Percentiles rank a stretch among this genome's conserved stretches.
phyloP scores from a whole-genome alignment of 2,329 filamentous ascomycete genomes.

The Emmonsiellopsis sp. region DNA sequence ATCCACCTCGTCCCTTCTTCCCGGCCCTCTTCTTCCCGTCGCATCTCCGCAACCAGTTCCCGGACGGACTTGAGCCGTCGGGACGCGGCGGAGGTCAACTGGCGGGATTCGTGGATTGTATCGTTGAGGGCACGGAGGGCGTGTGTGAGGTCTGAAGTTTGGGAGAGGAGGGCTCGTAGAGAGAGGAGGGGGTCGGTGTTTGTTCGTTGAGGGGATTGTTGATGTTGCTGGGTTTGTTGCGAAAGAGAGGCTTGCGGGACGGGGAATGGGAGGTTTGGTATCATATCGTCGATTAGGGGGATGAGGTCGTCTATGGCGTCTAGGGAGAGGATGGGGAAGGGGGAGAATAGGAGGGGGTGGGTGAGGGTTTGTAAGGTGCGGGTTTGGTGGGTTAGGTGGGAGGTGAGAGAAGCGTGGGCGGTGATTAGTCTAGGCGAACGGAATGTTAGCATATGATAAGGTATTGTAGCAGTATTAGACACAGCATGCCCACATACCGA shows the following conservation, averaged over 20 bases:
- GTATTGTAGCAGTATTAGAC: background rate
- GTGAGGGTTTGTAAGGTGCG: conserved; percentile 50
- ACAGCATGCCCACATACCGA: conserved; percentile 30
- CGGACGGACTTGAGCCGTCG: conserved; percentile 71
- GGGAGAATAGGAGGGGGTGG: conserved; percentile 50
- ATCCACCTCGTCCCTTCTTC: conserved; percentile 81
- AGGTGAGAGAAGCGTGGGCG: conserved; percentile 49
- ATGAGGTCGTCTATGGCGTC: conserved; percentile 49
- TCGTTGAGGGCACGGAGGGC: conserved; percentile 82
- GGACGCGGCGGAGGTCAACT: conserved; percentile 73
- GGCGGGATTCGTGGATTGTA: conserved; percentile 86
- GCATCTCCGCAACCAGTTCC: conserved; percentile 78
- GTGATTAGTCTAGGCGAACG: conserved; percentile 42
- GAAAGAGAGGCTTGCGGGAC: conserved; percentile 22
- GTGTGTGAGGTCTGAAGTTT: conserved; percentile 65
- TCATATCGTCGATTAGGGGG: conserved; percentile 46
- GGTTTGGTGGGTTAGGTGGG: conserved; percentile 53
- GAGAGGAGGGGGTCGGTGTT: conserved; percentile 49
- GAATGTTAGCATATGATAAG: conserved; percentile 3
- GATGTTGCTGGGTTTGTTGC: conserved; percentile 7
- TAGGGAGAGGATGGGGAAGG: conserved; percentile 44
- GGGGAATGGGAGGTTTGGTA: conserved; percentile 45
- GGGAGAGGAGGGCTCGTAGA: conserved; percentile 57
- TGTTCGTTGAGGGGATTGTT: conserved; percentile 13
- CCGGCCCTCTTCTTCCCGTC: conserved; percentile 68